Evolutionary conservation across 441 rosid genomes (phyloP).

Genomic region (Manihot esculenta): DNA sequence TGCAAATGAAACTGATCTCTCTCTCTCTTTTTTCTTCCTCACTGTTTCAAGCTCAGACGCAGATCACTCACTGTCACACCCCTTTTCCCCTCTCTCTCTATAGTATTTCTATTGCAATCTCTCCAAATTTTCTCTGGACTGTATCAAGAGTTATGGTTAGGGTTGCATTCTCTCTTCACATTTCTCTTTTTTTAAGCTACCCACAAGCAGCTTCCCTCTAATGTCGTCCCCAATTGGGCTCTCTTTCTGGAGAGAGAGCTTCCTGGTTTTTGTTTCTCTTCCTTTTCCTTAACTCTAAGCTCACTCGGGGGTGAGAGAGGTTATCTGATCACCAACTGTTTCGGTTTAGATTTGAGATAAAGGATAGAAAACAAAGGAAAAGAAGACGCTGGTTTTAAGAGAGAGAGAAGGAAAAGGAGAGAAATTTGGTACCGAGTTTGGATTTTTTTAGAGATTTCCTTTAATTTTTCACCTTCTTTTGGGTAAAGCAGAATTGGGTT

Average conservation of each 20-base stretch:
- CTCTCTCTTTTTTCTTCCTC: conserved; percentile 19
- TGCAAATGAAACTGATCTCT: conserved; percentile 44
- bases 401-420: neutral
- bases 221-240: conserved; percentile 35
- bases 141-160: conserved; percentile 22
- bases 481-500: conserved; percentile 3
- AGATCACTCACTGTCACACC: conserved; percentile 36
- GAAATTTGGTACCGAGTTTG: neutral
- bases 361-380: neutral
- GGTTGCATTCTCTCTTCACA: conserved; percentile 29
- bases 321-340: neutral
- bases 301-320: no score
- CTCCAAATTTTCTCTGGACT: neutral
- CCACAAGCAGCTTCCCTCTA: conserved; percentile 14
- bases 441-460: conserved; percentile 6
- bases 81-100: conserved; percentile 9
- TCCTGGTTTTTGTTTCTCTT: no score
- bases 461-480: conserved; percentile 6
- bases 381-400: neutral
- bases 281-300: neutral
- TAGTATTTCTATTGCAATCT: conserved; percentile 9
- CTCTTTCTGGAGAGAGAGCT: conserved; percentile 39
- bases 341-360: neutral
- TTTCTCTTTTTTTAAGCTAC: conserved; percentile 2
- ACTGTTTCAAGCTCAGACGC: conserved; percentile 35